A percentile compares a stretch with the other conserved stretches of the same genome.
These are phyloP conservation scores for Inga leiocalycina DNA, from an alignment of 306 rosid genomes.

Conservation along the genomic window DNA sequence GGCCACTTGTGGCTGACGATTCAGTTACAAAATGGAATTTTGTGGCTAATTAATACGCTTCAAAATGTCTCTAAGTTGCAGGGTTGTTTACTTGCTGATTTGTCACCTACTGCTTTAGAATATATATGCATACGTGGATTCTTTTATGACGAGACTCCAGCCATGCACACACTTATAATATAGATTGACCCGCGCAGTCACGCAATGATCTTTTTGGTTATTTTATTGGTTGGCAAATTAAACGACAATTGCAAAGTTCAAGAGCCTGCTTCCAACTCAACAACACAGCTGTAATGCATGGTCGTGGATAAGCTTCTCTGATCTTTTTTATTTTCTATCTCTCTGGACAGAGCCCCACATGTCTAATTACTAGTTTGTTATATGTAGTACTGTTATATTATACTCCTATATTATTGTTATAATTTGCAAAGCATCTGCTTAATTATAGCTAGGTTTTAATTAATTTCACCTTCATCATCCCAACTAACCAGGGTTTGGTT, in stretches of 20 bases:
- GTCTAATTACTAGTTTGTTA: not conserved
- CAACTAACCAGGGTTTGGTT: not conserved
- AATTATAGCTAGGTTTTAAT: too few relatives aligned
- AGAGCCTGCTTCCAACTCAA: conserved; percentile 7
- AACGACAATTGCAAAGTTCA: conserved; percentile 23
- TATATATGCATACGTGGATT: conserved; percentile 5
- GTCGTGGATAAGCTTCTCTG: conserved; percentile 31
- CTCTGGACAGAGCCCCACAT: not conserved
- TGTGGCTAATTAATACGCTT: not conserved
- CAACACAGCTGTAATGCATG: conserved; percentile 47
- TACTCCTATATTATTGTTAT: not conserved
- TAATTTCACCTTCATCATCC: not conserved
- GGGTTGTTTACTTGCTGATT: not conserved
- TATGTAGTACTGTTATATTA: not conserved
- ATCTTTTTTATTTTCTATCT: not conserved
- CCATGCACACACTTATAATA: not conserved
- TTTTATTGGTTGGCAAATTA: not conserved
- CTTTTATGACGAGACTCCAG: not conserved
- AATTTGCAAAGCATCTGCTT: not conserved
- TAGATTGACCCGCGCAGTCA: conserved; percentile 36
- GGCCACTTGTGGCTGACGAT: not conserved
- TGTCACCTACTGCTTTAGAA: conserved; percentile 9
- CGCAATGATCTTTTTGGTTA: not conserved
- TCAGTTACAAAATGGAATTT: not conserved
- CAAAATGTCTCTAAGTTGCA: not conserved